Evolutionary conservation across 2,329 filamentous ascomycete genomes (phyloP), one percentile per base, ranked within the genome.

Genomic region (Mycosphaerella arachidis): DNA sequence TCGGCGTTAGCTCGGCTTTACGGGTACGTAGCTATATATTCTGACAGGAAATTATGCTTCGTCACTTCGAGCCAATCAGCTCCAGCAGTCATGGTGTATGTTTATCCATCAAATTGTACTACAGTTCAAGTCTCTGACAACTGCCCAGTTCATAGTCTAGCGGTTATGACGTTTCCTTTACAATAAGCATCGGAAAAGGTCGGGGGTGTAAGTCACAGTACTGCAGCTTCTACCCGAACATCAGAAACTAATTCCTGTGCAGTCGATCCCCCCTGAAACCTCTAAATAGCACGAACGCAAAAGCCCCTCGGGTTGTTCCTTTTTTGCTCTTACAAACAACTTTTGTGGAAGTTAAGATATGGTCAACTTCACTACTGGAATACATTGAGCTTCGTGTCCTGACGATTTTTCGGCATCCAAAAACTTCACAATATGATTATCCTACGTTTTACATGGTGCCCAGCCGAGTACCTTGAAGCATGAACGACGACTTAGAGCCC

Each of bases 161-260:
- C 10, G 56, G 55, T 45, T 53, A 57, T 52, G 16, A 57, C 33
- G 55, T 52, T 52, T 57, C 55, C 43, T 57, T 57, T 57, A 57
- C 55, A 57, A 6, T n/a, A 10, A 18, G 37, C 29, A 46, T 20
- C 55, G 43, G 56, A 57, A 53, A 35, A 57, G 55, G 55, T 18
- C 55, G 29, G 37, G 55, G 35, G 55, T 57, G 31, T 35, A 35
- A 35, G 31, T 35, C 31, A 35, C 12, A 35, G 2, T 2, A 35
- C 7, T 5, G 31, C 12, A 1, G 4, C 31, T 1, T 8, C 31
- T 12, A 12, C 2, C 24, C 24, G 24, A 2, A 24, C 12, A 5
- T 35, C 31, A 35, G 12, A 9, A 9, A 35, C 4, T 35, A 35
- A 35, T 5, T 35, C 4, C 12, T 8, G 8, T 12, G 1, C 31